Conservation (phyloP, 441 rosid genomes). For the Adansonia madagascariensis region DNA sequence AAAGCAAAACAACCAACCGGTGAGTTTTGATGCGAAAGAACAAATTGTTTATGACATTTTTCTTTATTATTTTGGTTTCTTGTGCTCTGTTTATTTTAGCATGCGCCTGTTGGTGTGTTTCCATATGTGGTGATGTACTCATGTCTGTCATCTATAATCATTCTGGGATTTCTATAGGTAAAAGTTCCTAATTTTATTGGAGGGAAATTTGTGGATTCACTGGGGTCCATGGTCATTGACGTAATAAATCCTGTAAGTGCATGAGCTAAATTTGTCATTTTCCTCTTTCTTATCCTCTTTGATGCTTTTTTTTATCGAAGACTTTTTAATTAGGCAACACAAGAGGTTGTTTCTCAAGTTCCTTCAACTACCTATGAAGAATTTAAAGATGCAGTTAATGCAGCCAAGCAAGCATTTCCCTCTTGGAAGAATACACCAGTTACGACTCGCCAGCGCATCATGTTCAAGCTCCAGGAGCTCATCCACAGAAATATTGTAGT, state of each 20-base stretch:
- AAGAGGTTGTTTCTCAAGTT: conserved; percentile 60
- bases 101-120: neutral
- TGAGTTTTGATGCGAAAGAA: conserved; percentile 35
- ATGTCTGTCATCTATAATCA: conserved; percentile 15
- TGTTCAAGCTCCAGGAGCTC: conserved; percentile 68
- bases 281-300: neutral
- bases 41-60: neutral
- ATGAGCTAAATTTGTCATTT: neutral
- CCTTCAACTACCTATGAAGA: conserved; percentile 58
- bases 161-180: conserved; percentile 32
- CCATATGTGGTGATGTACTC: neutral
- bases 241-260: conserved; percentile 67
- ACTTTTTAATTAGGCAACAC: conserved; percentile 51
- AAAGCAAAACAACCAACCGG: conserved; percentile 39
- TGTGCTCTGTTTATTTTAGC: conserved; percentile 2
- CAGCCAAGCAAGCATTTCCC: conserved; percentile 62
- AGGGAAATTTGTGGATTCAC: conserved; percentile 55
- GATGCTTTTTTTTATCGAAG: conserved; percentile 3
- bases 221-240: conserved; percentile 44
- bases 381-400: conserved; percentile 60
- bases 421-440: conserved; percentile 58
- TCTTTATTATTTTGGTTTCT: conserved; percentile 18
- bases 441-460: conserved; percentile 56
- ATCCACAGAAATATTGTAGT: conserved; percentile 58
- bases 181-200: conserved; percentile 61